Conservation (phyloP, 139 green algal species). For the Auxenochlorella pyrenoidosa region DNA sequence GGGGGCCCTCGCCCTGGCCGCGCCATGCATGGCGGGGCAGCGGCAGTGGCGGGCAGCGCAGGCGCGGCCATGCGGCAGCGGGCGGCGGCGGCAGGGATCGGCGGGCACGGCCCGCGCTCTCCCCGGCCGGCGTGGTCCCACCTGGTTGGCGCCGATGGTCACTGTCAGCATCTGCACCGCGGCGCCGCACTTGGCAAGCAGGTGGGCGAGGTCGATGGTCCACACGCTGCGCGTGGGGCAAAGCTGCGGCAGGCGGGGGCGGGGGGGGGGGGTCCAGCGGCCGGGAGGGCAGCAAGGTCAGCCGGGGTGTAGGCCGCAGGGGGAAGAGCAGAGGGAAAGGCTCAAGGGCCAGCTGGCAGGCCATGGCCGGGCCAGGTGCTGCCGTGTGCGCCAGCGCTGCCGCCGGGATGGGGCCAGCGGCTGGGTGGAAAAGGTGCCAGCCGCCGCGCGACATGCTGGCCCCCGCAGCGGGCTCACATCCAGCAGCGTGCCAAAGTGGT, state of each 20-base stretch:
- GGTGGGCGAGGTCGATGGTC: constrained; percentile 93
- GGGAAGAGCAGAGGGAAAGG: background rate
- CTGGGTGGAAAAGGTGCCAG: no score
- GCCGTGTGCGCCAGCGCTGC: background rate
- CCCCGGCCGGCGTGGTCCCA: background rate
- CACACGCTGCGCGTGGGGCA: constrained; percentile 82
- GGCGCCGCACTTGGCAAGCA: constrained; percentile 78
- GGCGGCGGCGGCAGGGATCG: background rate
- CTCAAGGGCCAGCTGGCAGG: no score
- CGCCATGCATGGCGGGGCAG: no score
- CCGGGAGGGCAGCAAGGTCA: background rate
- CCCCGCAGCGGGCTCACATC: no score
- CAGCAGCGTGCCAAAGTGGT: constrained; percentile 41
- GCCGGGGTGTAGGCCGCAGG: background rate
- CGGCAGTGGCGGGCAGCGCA: no score
- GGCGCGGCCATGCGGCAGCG: no score
- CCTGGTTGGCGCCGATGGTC: constrained; percentile 85
- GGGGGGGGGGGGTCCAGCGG: background rate
- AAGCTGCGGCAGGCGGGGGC: constrained; percentile 15
- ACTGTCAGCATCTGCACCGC: constrained; percentile 77
- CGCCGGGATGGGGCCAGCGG: background rate
- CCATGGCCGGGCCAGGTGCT: no score
- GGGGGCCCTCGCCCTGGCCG: no score
- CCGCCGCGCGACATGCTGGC: no score
- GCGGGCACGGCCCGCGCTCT: background rate